Evolutionary conservation across 2,329 filamentous ascomycete species (phyloP), one percentile per base, ranked within the genome.

Genomic region (Paramyrothecium sp.): DNA sequence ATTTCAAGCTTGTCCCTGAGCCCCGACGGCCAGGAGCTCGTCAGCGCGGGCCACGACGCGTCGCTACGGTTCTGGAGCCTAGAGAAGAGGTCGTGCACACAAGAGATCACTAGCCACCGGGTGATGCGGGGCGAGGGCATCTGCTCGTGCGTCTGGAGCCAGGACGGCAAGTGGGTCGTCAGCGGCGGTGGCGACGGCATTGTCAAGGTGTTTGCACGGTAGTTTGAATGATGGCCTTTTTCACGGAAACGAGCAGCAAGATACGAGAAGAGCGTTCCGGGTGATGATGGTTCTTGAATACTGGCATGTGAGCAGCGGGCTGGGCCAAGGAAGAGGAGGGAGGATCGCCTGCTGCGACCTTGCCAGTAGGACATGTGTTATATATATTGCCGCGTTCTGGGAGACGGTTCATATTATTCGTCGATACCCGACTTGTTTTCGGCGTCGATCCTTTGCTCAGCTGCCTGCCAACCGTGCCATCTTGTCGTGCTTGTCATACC

Each of bases 91-190:
- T 90, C 89, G 50, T 99, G 95, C 77, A 95, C 90, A 4, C 95
- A 99, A 73, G 95, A 98, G 72, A 92, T 99, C 66, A 96, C 92
- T 3, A 91, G 87, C 60, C 93, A 98, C 75, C 87, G 95, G 46
- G 84, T 96, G 63, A 97, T 98, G 93, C 87, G 95, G 54, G 95
- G 94, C 52, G 95, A 99, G 72, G 95, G 95, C 21, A 92, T 98
- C 8, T 98, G 94, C 75, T 86, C 89, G 17, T 94, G 97, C 4
- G 91, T 95, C 19, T 99, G 95, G 95, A 97, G 92, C 70, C 90
- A 92, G 67, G 95, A 99, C 70, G 93, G 94, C 34, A 86, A 92
- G 63, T 95, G 95, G 84, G 93, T 99, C 41, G 91, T 98, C 57
- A 96, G 92, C 66, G 94, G 90, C 41, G 95, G 95, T 46, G 95